Conservation (phyloP, 495 filamentous ascomycete genomes). For the Penicillium taxi region DNA sequence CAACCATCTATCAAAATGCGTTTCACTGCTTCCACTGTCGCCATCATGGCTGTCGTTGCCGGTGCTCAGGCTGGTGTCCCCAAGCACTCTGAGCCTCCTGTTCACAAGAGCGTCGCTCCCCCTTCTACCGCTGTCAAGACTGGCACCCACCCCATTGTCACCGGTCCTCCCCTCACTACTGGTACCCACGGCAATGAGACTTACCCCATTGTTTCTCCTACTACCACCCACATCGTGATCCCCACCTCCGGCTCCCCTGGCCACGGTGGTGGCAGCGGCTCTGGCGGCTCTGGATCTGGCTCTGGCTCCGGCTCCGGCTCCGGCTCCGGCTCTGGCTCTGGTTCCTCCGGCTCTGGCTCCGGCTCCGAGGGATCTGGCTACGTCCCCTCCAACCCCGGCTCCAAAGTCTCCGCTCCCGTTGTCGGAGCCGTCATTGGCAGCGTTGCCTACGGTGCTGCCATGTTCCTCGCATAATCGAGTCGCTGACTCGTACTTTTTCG, state of each 20-base stretch:
- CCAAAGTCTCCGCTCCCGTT: too few relatives aligned
- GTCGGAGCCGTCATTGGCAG: constrained; percentile 8
- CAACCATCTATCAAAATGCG: constrained; percentile 16
- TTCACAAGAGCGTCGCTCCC: constrained; percentile 7
- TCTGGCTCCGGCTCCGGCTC: constrained; percentile 3
- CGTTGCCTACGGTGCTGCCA: constrained; percentile 13
- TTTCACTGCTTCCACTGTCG: constrained; percentile 16
- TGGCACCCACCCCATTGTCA: constrained; percentile 10
- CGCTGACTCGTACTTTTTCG: too few relatives aligned
- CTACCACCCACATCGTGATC: constrained; percentile 1
- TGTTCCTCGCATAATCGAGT: constrained; percentile 21
- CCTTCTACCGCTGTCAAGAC: constrained; percentile 6
- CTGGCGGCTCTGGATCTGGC: constrained; percentile 3
- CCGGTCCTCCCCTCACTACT: constrained; percentile 2
- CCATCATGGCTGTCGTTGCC: constrained; percentile 22
- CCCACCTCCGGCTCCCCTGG: constrained; percentile 4
- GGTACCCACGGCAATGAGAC: constrained; percentile 6
- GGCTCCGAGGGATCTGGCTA: constrained; percentile 1
- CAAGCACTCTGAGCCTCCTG: constrained; percentile 14
- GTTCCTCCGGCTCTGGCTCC: constrained; percentile 4
- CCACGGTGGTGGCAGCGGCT: not conserved
- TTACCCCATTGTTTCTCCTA: constrained; percentile 1
- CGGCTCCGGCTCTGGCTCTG: constrained; percentile 7
- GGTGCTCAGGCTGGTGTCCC: constrained; percentile 13
- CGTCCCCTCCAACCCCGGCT: not conserved